A percentile compares a stretch with the other conserved stretches of the same genome.
Evolutionary conservation across 176 grass and related monocot genomes (phyloP).

Genomic region (Otatea glauca): DNA sequence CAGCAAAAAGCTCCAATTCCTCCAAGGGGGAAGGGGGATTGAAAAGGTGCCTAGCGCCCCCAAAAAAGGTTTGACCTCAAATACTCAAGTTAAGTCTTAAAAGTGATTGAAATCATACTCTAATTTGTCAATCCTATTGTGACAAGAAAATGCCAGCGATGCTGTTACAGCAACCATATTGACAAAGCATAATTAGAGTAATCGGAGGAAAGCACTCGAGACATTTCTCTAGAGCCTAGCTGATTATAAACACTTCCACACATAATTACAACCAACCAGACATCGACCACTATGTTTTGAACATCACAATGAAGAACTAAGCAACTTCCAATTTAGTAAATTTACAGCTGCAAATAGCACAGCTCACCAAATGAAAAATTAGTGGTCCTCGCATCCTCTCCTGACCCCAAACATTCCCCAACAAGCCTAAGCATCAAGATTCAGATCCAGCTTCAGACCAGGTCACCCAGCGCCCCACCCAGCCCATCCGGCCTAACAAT

Average conservation of each 20-base stretch:
- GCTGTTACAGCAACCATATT: not conserved
- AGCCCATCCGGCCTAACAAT: not conserved
- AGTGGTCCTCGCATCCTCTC: constrained; percentile 36
- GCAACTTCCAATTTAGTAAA: no score
- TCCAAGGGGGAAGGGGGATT: not conserved
- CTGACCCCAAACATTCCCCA: constrained; percentile 19
- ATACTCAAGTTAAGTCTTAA: not conserved
- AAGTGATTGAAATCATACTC: not conserved
- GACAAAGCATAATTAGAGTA: not conserved
- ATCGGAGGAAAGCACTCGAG: not conserved
- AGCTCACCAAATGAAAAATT: not conserved
- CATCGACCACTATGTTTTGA: not conserved
- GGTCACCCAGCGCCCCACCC: not conserved
- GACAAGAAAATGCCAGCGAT: not conserved
- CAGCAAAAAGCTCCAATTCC: not conserved
- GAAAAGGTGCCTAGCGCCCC: not conserved
- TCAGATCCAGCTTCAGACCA: constrained; percentile 58
- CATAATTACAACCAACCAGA: not conserved
- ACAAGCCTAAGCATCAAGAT: constrained; percentile 34
- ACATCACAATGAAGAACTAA: no score
- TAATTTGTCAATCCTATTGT: not conserved
- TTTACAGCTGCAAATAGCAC: not conserved
- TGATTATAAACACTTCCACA: not conserved
- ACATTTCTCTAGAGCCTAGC: not conserved
- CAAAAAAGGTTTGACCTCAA: not conserved